A percentile compares a stretch with the other conserved stretches of the same genome.
phyloP scores from a whole-genome alignment of 495 filamentous ascomycete genomes.

The Elasticomyces elasticus region DNA sequence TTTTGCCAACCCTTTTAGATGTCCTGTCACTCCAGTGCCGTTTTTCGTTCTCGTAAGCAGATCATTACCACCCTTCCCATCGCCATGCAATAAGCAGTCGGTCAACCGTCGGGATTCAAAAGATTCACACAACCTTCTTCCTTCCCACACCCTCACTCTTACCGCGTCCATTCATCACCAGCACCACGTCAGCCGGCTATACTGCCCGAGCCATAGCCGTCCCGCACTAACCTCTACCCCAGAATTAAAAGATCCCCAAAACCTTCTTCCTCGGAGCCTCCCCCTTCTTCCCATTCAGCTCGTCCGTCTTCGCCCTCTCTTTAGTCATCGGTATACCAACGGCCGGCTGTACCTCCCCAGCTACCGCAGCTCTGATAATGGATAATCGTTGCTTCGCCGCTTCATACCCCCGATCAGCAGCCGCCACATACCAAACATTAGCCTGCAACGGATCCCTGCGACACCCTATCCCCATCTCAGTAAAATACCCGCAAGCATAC shows the following conservation, averaged over 20 bases:
- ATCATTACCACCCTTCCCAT: no score
- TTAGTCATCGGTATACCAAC: constrained; percentile 15
- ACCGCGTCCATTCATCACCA: no score
- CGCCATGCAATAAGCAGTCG: no score
- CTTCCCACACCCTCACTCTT: no score
- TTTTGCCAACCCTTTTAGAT: no score
- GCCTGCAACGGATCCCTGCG: constrained; percentile 86
- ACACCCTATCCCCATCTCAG: constrained; percentile 95
- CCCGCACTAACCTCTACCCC: no score
- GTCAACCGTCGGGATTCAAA: no score
- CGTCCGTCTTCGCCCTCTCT: constrained; percentile 25
- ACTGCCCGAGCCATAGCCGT: no score
- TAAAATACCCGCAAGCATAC: constrained; percentile 95
- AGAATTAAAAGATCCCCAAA: constrained; percentile 21
- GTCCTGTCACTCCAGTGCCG: no score
- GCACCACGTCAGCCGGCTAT: no score
- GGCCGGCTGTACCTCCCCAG: constrained; percentile 49
- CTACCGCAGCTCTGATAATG: constrained; percentile 75
- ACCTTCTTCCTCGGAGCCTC: constrained; percentile 14
- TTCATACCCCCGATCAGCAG: constrained; percentile 85
- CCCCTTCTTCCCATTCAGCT: constrained; percentile 8
- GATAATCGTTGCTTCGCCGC: constrained; percentile 76
- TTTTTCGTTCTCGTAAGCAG: no score
- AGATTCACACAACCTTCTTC: no score
- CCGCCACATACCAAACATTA: constrained; percentile 97